Conservation (phyloP, 257 asterid genomes). For the Przewalskia tangutica region DNA sequence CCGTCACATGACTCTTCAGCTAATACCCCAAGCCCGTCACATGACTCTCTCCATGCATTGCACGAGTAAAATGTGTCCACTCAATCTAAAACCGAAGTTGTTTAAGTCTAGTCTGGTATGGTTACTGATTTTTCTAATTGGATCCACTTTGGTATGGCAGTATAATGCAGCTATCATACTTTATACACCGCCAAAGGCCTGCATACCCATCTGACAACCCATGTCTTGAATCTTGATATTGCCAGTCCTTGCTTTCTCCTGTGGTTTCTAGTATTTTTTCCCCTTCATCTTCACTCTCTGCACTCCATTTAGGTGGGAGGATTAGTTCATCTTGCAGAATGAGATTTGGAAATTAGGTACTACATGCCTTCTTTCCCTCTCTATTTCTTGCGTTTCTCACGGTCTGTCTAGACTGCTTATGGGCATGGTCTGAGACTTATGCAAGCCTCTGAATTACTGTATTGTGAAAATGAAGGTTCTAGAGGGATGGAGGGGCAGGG, state of each 20-base stretch:
- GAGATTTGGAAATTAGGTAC: not conserved
- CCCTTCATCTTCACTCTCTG: not conserved
- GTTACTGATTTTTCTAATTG: not conserved
- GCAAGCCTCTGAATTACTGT: not conserved
- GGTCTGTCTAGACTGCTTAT: not conserved
- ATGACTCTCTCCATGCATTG: not conserved
- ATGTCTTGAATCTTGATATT: not conserved
- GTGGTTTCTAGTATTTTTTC: not conserved
- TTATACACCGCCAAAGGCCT: not conserved
- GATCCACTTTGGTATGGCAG: not conserved
- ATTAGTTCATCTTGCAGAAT: not conserved
- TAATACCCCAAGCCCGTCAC: not conserved
- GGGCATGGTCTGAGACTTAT: not conserved
- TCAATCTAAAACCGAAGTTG: not conserved
- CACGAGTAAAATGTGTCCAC: not conserved
- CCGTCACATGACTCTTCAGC: not conserved
- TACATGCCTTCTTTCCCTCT: not conserved
- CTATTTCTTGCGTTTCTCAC: not conserved
- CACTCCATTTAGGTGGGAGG: not conserved
- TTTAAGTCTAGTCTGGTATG: not conserved
- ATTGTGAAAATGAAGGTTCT: not conserved
- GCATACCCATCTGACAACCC: not conserved
- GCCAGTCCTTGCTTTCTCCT: not conserved
- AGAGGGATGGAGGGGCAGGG: not conserved
- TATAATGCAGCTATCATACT: not conserved